Evolutionary conservation across 2,329 filamentous ascomycete genomes (phyloP).

Genomic region (Botrytis hyacinthi): DNA sequence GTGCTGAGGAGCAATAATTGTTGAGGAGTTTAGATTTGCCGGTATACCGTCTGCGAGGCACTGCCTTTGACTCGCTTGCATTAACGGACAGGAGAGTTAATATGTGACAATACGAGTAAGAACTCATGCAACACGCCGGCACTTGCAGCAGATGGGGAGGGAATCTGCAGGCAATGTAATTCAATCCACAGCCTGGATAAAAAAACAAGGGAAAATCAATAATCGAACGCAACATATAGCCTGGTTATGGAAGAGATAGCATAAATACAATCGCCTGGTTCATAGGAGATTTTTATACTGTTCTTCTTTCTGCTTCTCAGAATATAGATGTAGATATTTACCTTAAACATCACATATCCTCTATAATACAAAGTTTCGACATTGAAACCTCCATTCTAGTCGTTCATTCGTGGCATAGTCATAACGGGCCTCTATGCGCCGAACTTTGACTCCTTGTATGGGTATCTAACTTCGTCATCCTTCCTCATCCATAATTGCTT

Average conservation of each 20-base stretch:
- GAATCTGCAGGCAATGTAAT: neutral
- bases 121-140: neutral
- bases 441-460: conserved; percentile 51
- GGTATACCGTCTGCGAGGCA: neutral
- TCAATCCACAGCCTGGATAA: neutral
- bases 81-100: neutral
- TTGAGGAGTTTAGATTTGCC: neutral
- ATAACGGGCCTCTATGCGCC: conserved; percentile 22
- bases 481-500: conserved; percentile 84
- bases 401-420: neutral
- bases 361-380: conserved; percentile 12
- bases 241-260: neutral
- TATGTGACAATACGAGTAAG: neutral
- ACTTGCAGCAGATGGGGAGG: neutral
- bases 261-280: neutral
- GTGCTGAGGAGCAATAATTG: neutral
- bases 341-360: neutral
- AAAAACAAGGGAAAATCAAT: neutral
- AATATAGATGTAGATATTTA: neutral
- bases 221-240: neutral
- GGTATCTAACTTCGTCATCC: conserved; percentile 69
- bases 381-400: neutral
- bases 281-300: neutral
- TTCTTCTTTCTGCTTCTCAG: neutral
- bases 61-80: neutral